These are phyloP conservation scores for Ganoderma sinense DNA, from an alignment of 1,284 basidiomycete species.

Conservation along the genomic window DNA sequence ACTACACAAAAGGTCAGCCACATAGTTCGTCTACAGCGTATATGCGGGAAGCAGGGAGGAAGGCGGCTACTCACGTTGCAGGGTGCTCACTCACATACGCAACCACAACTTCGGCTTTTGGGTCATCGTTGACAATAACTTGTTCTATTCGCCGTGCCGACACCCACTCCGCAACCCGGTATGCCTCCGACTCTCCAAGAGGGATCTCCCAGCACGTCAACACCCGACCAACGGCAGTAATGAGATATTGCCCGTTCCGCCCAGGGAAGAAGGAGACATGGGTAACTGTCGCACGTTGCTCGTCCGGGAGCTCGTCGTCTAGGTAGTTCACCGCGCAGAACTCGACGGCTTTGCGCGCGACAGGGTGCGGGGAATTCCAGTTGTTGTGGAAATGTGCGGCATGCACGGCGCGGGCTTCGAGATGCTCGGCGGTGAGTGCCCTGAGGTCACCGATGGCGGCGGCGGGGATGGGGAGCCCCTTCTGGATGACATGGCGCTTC, in stretches of 20 bases:
- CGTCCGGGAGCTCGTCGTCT: constrained; percentile 25
- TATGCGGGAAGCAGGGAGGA: not conserved
- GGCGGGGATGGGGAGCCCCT: constrained; percentile 44
- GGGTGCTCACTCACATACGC: constrained; percentile 35
- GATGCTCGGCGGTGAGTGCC: constrained; percentile 41
- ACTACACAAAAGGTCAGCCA: not conserved
- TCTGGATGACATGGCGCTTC: constrained; percentile 43
- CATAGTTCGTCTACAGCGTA: too few species aligned
- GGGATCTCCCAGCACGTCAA: constrained; percentile 48
- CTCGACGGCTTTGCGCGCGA: constrained; percentile 34
- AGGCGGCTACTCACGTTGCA: constrained; percentile 23
- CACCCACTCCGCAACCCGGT: constrained; percentile 41
- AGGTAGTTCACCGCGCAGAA: constrained; percentile 34
- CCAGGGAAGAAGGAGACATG: constrained; percentile 45
- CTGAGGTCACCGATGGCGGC: constrained; percentile 36
- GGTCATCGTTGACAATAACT: constrained; percentile 43
- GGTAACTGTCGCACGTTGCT: constrained; percentile 31
- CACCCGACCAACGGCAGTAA: constrained; percentile 38
- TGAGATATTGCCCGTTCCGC: constrained; percentile 42
- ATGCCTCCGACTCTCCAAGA: constrained; percentile 42
- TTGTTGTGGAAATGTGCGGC: constrained; percentile 46
- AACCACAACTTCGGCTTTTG: constrained; percentile 37
- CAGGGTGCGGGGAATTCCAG: constrained; percentile 43
- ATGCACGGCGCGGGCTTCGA: constrained; percentile 46
- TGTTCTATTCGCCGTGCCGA: constrained; percentile 34